Percentiles rank a stretch among this genome's conserved stretches.
Evolutionary conservation across 345 rosid species (phyloP).

Genomic region (Ceriops zippeliana): DNA sequence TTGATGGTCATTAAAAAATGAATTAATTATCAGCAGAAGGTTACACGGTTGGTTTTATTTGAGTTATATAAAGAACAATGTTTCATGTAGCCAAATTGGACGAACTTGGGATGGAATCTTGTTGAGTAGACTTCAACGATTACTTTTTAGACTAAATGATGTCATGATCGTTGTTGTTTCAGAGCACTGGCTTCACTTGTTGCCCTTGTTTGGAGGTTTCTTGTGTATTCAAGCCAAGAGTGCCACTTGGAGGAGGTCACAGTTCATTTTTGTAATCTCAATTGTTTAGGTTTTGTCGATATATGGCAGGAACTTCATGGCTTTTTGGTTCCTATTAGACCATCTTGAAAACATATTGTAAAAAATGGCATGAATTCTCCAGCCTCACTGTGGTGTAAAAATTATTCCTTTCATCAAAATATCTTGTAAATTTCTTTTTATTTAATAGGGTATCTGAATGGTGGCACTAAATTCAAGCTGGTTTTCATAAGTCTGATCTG

Average conservation of each 20-base stretch:
- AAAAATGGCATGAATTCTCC: background rate
- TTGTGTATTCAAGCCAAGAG: constrained; percentile 64
- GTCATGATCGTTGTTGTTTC: constrained; percentile 16
- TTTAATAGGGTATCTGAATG: too few species aligned
- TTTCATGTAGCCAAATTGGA: too few species aligned
- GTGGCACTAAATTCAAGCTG: too few species aligned
- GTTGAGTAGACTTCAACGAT: background rate
- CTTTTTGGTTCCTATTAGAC: background rate
- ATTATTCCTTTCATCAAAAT: too few species aligned
- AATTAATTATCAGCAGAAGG: too few species aligned
- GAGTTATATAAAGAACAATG: too few species aligned
- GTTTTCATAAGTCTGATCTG: too few species aligned
- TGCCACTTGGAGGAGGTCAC: constrained; percentile 80
- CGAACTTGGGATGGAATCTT: too few species aligned
- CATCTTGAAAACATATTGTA: background rate
- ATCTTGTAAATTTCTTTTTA: too few species aligned
- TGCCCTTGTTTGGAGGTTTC: constrained; percentile 57
- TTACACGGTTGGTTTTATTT: too few species aligned
- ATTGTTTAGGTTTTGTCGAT: constrained; percentile 11
- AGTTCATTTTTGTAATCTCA: constrained; percentile 51
- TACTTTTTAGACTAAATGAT: background rate
- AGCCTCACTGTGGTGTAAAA: background rate
- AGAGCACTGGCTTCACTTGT: constrained; percentile 69
- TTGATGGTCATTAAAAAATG: too few species aligned
- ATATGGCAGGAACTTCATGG: background rate